These are phyloP conservation scores for Arthroderma sp. DNA, from an alignment of 2,329 filamentous ascomycete genomes.

Conservation along the genomic window DNA sequence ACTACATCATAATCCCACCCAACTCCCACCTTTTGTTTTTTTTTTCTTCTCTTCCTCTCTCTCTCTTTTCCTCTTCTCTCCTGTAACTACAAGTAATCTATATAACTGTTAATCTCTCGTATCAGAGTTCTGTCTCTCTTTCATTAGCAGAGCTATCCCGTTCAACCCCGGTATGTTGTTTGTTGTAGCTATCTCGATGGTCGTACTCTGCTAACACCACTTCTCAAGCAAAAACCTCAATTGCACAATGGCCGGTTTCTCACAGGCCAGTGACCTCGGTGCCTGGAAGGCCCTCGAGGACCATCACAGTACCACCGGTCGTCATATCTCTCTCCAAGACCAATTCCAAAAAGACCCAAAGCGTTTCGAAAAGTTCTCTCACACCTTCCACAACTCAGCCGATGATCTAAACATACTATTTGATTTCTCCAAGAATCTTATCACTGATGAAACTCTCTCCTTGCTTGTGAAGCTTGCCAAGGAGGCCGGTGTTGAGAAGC, in stretches of 20 bases:
- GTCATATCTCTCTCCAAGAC: slow-evolving; percentile 83
- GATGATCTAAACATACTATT: slow-evolving; percentile 82
- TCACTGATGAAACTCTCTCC: slow-evolving; percentile 81
- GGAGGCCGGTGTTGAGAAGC: slow-evolving; percentile 80
- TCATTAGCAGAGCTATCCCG: too few relatives aligned
- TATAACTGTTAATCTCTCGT: too few relatives aligned
- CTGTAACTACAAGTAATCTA: not conserved
- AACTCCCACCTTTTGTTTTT: not conserved
- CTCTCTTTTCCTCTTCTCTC: not conserved
- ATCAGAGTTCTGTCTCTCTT: too few relatives aligned
- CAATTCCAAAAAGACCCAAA: slow-evolving; percentile 78
- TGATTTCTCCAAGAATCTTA: slow-evolving; percentile 98
- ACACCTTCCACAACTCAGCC: slow-evolving; percentile 64
- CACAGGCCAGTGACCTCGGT: slow-evolving; percentile 55
- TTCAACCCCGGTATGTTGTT: too few relatives aligned
- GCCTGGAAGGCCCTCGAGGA: slow-evolving; percentile 85
- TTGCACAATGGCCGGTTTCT: slow-evolving; percentile 41
- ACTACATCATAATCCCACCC: not conserved
- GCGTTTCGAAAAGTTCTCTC: slow-evolving; percentile 83
- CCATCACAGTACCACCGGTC: slow-evolving; percentile 75
- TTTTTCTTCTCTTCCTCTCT: not conserved
- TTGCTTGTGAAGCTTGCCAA: slow-evolving; percentile 81
- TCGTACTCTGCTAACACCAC: too few relatives aligned
- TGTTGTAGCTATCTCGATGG: too few relatives aligned
- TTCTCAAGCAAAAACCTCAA: not conserved